A percentile compares a stretch with the other conserved stretches of the same genome.
Conservation (phyloP, 257 asterid genomes). For the Perilla frutescens region DNA sequence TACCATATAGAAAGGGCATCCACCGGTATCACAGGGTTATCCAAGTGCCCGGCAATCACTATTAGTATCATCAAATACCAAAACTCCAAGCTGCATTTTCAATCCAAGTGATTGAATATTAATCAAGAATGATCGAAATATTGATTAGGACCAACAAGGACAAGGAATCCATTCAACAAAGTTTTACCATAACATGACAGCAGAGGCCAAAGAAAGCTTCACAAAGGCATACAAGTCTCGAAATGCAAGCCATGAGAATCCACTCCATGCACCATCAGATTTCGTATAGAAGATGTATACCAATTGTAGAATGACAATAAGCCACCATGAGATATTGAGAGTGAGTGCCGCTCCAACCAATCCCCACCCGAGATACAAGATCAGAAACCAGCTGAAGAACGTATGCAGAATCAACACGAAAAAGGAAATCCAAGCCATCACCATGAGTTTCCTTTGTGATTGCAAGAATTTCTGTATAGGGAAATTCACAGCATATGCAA, state of each 20-base stretch:
- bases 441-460: slow-evolving; percentile 74
- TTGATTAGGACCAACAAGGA: background rate
- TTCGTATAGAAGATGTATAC: slow-evolving; percentile 60
- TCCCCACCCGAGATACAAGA: slow-evolving; percentile 69
- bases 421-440: slow-evolving; percentile 70
- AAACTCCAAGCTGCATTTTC: slow-evolving; percentile 78
- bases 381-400: slow-evolving; percentile 71
- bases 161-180: background rate
- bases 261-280: slow-evolving; percentile 83
- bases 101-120: slow-evolving; percentile 1
- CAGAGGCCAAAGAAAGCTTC: slow-evolving; percentile 81
- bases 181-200: slow-evolving; percentile 76
- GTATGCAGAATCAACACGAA: slow-evolving; percentile 54
- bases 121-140: background rate
- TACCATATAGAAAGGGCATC: slow-evolving; percentile 95
- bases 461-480: slow-evolving; percentile 88
- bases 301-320: slow-evolving; percentile 59
- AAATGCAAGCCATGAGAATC: slow-evolving; percentile 80
- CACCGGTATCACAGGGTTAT: slow-evolving; percentile 71
- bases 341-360: slow-evolving; percentile 72
- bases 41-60: slow-evolving; percentile 75
- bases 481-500: slow-evolving; percentile 77
- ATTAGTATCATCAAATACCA: slow-evolving; percentile 81
- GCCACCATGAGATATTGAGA: slow-evolving; percentile 73
- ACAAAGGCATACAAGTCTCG: slow-evolving; percentile 65